Conservation (phyloP, 768 basidiomycete genomes). For the Pleurotus pulmonarius region DNA sequence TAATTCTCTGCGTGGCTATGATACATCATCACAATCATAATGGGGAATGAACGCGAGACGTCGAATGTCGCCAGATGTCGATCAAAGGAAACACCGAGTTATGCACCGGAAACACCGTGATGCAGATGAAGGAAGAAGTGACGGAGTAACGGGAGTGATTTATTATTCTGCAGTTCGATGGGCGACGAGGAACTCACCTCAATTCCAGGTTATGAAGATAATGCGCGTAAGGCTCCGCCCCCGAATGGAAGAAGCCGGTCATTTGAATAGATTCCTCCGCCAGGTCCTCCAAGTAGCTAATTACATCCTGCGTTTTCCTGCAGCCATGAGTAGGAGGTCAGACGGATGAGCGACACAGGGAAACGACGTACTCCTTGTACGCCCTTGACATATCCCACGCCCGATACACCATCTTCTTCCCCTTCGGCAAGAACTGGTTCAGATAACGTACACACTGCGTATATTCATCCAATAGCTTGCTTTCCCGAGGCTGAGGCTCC, state of each 20-base stretch:
- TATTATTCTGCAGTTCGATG: no score
- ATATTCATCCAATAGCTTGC: constrained; percentile 87
- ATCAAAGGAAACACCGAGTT: not conserved
- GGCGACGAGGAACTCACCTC: not conserved
- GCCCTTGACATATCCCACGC: constrained; percentile 97
- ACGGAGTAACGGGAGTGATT: no score
- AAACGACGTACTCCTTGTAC: constrained; percentile 73
- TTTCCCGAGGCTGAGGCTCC: constrained; percentile 78
- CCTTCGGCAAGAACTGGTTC: constrained; percentile 89
- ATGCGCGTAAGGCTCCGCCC: constrained; percentile 80
- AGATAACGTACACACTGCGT: constrained; percentile 89
- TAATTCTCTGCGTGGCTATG: not conserved
- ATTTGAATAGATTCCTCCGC: constrained; percentile 90
- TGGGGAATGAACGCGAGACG: not conserved
- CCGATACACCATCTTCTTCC: constrained; percentile 84
- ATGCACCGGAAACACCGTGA: not conserved
- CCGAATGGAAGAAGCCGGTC: constrained; percentile 95
- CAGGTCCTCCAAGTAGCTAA: constrained; percentile 90
- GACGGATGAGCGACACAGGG: not conserved
- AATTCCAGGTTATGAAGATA: constrained; percentile 37
- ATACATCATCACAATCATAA: not conserved
- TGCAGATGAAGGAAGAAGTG: not conserved
- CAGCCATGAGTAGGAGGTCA: not conserved
- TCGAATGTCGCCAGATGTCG: not conserved
- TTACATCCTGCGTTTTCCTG: constrained; percentile 94